Conservation (phyloP, 2,329 filamentous ascomycete genomes). For the Claviceps africana region DNA sequence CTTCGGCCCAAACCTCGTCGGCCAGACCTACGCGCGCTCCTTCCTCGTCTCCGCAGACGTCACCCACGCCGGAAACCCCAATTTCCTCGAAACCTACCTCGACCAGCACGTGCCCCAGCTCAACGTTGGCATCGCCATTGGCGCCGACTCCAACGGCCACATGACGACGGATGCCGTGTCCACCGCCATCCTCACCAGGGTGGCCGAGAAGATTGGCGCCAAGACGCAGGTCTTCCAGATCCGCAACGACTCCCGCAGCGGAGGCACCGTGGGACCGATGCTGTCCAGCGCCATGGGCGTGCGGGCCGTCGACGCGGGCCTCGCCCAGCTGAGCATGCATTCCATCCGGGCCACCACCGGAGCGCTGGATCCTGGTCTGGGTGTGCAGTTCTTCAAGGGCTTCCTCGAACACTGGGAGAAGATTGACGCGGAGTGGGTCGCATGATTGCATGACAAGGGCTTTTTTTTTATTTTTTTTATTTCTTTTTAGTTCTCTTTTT, state of each 20-base stretch:
- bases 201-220: slow-evolving; percentile 59
- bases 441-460: background rate
- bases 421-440: slow-evolving; percentile 66
- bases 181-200: slow-evolving; percentile 62
- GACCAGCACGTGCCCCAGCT: slow-evolving; percentile 74
- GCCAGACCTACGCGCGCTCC: slow-evolving; percentile 76
- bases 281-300: slow-evolving; percentile 70
- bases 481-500: background rate
- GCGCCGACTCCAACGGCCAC: slow-evolving; percentile 77
- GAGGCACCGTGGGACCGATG: slow-evolving; percentile 92
- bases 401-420: slow-evolving; percentile 78
- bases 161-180: slow-evolving; percentile 91
- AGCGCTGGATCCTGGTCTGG: slow-evolving; percentile 70
- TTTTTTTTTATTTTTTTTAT: background rate
- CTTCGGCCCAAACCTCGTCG: slow-evolving; percentile 48
- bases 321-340: slow-evolving; percentile 91
- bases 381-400: slow-evolving; percentile 76
- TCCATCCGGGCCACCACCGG: slow-evolving; percentile 82
- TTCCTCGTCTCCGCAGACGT: slow-evolving; percentile 91
- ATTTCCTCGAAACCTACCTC: slow-evolving; percentile 75
- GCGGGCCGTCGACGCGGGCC: slow-evolving; percentile 70
- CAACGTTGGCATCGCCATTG: slow-evolving; percentile 74
- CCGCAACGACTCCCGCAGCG: slow-evolving; percentile 75
- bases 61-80: slow-evolving; percentile 86
- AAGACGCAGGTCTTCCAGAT: slow-evolving; percentile 86